Evolutionary conservation across 2,329 filamentous ascomycete genomes (phyloP).

Genomic region (Bipolaris zeicola): DNA sequence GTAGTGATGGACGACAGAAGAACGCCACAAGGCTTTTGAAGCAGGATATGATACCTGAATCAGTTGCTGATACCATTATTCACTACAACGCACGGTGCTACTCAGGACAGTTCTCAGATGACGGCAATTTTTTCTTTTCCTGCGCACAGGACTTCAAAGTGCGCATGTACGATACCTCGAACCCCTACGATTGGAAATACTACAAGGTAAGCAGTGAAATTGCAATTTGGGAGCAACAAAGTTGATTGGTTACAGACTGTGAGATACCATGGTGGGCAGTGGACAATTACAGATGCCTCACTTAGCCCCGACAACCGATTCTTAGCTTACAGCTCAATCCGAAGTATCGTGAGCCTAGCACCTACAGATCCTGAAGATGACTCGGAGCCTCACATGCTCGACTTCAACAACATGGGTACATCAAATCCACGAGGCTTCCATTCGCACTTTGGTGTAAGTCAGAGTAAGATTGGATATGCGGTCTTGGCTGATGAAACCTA

Average conservation of each 20-base stretch:
- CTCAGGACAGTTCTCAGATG: conserved; percentile 93
- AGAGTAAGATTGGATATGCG: not conserved
- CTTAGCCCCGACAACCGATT: conserved; percentile 90
- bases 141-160: conserved; percentile 93
- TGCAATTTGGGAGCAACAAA: not conserved
- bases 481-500: conserved; percentile 32
- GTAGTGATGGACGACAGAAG: conserved; percentile 61
- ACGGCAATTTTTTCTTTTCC: conserved; percentile 96
- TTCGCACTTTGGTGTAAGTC: conserved; percentile 40
- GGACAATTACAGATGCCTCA: conserved; percentile 95
- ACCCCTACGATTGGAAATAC: conserved; percentile 93
- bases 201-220: conserved; percentile 71
- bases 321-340: conserved; percentile 89
- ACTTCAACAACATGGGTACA: conserved; percentile 64
- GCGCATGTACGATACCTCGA: conserved; percentile 96
- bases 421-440: conserved; percentile 46
- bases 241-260: conserved; percentile 68
- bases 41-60: conserved; percentile 78
- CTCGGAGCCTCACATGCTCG: conserved; percentile 79
- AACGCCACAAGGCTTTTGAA: conserved; percentile 70
- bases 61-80: conserved; percentile 81
- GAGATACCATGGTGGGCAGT: conserved; percentile 82
- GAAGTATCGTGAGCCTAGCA: conserved; percentile 81
- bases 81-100: conserved; percentile 88
- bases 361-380: conserved; percentile 83